phyloP scores from a whole-genome alignment of 164 flowering plant species.

The Macadamia integrifolia region DNA sequence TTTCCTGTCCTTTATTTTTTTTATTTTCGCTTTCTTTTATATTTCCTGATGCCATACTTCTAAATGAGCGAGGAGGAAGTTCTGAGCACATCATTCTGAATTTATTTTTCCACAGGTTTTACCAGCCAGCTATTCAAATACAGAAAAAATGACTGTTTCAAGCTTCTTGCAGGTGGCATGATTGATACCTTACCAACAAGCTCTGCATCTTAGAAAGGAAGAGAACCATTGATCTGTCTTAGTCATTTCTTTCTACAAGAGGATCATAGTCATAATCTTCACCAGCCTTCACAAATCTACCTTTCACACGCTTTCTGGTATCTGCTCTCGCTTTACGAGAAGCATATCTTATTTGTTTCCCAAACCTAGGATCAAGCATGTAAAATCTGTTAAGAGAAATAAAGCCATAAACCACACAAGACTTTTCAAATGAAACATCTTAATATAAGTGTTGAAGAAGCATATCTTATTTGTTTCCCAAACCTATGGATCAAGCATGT shows the following conservation, averaged over 20 bases:
- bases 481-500: constrained; percentile 23
- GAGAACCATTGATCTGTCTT: constrained; percentile 2
- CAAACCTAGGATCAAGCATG: constrained; percentile 29
- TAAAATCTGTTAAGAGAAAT: background rate
- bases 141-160: background rate
- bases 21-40: background rate
- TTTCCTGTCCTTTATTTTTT: background rate
- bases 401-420: background rate
- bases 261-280: constrained; percentile 63
- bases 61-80: background rate
- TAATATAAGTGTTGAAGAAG: constrained; percentile 4
- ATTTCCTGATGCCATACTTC: background rate
- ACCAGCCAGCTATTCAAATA: background rate
- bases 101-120: background rate
- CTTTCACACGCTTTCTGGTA: constrained; percentile 62
- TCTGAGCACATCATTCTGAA: background rate
- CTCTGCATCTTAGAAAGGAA: background rate
- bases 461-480: constrained; percentile 57
- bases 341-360: constrained; percentile 54
- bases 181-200: constrained; percentile 5
- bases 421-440: background rate
- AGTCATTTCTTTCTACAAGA: constrained; percentile 14
- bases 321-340: constrained; percentile 69
- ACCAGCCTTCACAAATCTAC: constrained; percentile 66
- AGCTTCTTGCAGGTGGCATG: background rate